Evolutionary conservation across 257 asterid species (phyloP), one percentile per base, ranked within the genome.

Genomic region (Ajuga chamaepitys): DNA sequence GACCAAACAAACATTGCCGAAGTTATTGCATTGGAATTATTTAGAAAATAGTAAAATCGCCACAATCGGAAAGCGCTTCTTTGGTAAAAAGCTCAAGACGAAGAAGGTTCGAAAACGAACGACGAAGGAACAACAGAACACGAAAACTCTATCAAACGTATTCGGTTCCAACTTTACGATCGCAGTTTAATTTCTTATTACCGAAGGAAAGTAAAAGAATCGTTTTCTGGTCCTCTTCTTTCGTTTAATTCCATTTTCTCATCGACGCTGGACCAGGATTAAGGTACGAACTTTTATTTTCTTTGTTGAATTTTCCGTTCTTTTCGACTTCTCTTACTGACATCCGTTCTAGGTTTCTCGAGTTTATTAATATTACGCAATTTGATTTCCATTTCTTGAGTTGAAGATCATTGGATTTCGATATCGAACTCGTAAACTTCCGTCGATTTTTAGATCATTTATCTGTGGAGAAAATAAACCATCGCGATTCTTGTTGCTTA

Each of bases 221-320:
- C 28, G 62, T 3, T 62, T 41, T 30, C 17, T 51, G n/a, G 10
- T 34, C 38, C 12, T 20, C 9, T 37, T 28, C 32, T 16, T 48
- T 47, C 50, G n/a, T 7, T 5, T 30, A 28, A 56, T 58, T 21
- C 61, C 46, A 14, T 30, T 78, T 35, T 67, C 67, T 30, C 64
- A 52, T 53, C 45, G 25, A 16, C 54, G 64, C 64, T n/a, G 24
- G 66, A 68, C 61, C 56, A 10, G 61, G 53, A 64, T 68, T 52
- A 69, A 75, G 84, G 81, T 79, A 17, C 9, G 64, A 41, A 5
- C 60, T 66, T 50, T 41, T 20, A 12, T 16, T 32, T 26, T 42
- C n/a, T 7, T 12, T 46, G 11, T 58, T 58, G 34, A 21, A 41
- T 53, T 44, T 54, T 25, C 18, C 8, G 5, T 18, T 42, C 26